phyloP scores from a whole-genome alignment of 345 rosid species.

The Sonneratia caseolaris region DNA sequence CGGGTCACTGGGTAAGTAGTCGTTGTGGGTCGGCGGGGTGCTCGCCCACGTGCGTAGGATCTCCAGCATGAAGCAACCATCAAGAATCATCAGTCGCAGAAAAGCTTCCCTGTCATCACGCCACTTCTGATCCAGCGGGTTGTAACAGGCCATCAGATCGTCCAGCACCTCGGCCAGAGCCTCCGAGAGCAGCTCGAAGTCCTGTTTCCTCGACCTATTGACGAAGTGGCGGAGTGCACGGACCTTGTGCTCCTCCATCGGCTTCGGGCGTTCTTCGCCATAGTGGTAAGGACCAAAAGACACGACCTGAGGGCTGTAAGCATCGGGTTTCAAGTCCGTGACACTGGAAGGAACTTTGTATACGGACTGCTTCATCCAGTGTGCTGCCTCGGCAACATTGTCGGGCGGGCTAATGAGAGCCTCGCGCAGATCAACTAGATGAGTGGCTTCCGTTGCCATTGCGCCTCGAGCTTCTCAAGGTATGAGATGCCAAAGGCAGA shows the following conservation, averaged over 20 bases:
- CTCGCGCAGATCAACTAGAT: neutral
- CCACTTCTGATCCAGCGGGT: neutral
- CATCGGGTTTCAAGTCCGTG: neutral
- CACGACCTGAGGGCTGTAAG: slow-evolving; percentile 11
- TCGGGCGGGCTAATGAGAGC: neutral
- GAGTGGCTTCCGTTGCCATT: neutral
- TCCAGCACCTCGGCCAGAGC: neutral
- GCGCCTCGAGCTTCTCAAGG: neutral
- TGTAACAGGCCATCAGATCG: slow-evolving; percentile 6
- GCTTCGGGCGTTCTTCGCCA: slow-evolving; percentile 1
- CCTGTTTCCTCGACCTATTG: neutral
- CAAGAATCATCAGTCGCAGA: slow-evolving; percentile 8
- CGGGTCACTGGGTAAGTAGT: slow-evolving; percentile 1
- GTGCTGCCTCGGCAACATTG: neutral
- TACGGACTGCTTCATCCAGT: slow-evolving; percentile 9
- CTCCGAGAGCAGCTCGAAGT: neutral
- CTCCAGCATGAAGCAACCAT: slow-evolving; percentile 15
- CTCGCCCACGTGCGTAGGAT: neutral
- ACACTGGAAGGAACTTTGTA: slow-evolving; percentile 9
- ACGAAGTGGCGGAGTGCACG: neutral
- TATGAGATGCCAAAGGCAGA: neutral
- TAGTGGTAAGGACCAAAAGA: slow-evolving; percentile 17
- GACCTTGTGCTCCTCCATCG: slow-evolving; percentile 15
- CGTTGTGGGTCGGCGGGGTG: neutral
- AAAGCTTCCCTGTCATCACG: neutral